A percentile compares a stretch with the other conserved stretches of the same genome.
Evolutionary conservation across 2,329 filamentous ascomycete genomes (phyloP).

Genomic region (Triangularia verruculosa): DNA sequence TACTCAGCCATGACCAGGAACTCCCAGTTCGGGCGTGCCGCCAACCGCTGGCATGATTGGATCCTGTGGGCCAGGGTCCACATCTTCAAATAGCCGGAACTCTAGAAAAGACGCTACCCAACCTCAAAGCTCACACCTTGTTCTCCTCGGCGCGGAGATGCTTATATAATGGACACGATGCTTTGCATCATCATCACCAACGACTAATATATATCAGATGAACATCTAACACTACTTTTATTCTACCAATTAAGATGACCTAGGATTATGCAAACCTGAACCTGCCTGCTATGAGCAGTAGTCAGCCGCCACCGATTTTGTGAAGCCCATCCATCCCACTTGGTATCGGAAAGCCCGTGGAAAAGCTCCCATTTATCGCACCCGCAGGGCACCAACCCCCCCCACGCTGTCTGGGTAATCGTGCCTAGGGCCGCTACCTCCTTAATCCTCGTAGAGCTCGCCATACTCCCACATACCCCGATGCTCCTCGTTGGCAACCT

Average conservation of each 20-base stretch:
- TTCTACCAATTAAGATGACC: slow-evolving; percentile 1
- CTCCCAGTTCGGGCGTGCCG: slow-evolving; percentile 6
- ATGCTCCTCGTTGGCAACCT: slow-evolving; percentile 73
- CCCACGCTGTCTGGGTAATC: background rate
- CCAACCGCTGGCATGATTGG: slow-evolving; percentile 4
- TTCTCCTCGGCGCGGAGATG: slow-evolving; percentile 11
- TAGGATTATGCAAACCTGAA: slow-evolving; percentile 3
- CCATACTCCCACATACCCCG: slow-evolving; percentile 98
- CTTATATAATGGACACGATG: slow-evolving; percentile 7
- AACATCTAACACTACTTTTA: slow-evolving; percentile 1
- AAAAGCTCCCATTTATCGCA: background rate
- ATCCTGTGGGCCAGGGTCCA: slow-evolving; percentile 3
- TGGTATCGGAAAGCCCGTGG: background rate
- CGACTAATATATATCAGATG: background rate
- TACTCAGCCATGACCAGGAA: slow-evolving; percentile 4
- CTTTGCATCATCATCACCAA: background rate
- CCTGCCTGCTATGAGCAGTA: background rate
- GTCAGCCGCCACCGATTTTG: background rate
- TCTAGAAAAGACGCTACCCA: background rate
- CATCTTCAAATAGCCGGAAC: slow-evolving; percentile 5
- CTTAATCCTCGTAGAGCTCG: slow-evolving; percentile 84
- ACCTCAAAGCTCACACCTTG: background rate
- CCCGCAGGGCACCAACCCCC: background rate
- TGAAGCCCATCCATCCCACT: background rate
- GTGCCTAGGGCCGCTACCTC: background rate